Evolutionary conservation across 129 eudicot genomes (phyloP), one percentile per base, ranked within the genome.

Genomic region (Flaveria bidentis): DNA sequence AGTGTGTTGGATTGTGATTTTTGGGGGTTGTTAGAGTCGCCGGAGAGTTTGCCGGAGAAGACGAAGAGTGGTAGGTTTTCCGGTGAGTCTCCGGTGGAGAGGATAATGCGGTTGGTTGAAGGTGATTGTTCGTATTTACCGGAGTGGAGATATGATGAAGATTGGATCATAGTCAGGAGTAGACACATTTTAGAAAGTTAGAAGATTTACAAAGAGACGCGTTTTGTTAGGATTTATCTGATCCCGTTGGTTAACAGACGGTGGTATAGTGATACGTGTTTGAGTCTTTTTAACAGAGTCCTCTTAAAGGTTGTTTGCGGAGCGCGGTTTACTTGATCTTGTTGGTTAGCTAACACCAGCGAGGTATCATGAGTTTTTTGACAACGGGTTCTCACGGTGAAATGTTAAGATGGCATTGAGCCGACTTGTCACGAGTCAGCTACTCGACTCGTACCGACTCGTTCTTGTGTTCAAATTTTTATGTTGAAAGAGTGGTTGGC

Each of bases 151-250:
- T 78, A 83, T 22, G 96, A 87, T 14, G 88, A 82, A 42, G 88
- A 84, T 55, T 93, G 98, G 98, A 49, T 90, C 28, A 78, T 80
- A 1, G 82, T 88, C 8, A 93, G 98, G 52, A 78, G 81, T 64
- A 80, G 53, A 80, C 50, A 53, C n/a, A 15, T 13, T n/a, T 84
- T 79, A 49, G 88, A 83, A 77, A 74, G 20, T 10, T 10, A 42
- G 28, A 17, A 67, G 65, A 46, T 77, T 74, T 70, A 16, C 8
- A 67, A 65, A 67, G 60, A 10, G 41, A 69, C 45, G 26, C 0
- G 1, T 53, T 72, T 18, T 16, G 5, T 26, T 3, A 0, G 41
- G 41, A 36, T 36, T 36, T 5, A 36, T 5, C 41, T 36, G 41
- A 36, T 33, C 39, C 0, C 39, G 39, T 33, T 33, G 39, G 39